Evolutionary conservation across 805 yeast genomes (phyloP), one percentile per base, ranked within the genome.

Genomic region (Lipomyces yamanashiensis): DNA sequence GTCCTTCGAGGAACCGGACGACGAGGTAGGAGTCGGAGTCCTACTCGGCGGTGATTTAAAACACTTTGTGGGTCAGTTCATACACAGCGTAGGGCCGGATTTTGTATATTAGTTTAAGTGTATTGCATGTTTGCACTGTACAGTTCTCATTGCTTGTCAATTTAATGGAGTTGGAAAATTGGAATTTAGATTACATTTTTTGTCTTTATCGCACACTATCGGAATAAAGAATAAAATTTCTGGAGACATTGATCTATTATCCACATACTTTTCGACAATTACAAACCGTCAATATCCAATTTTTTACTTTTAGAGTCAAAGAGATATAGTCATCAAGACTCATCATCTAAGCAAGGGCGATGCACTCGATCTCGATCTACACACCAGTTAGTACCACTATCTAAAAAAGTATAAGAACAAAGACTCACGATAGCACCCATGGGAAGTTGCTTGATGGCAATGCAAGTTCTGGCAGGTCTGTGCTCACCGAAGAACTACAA

Each of bases 401-500:
- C 43, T 7, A 33, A n/a, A 13, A 8, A 13, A 12, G 23, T 40
- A 56, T 43, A 43, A n/a, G 7, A 43, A n/a, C 2, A 2, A 2
- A 17, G 10, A 74, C 76, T 33, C 70, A 81, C 82, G 67, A 85
- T 89, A 66, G 86, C 90, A 66, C 91, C 91, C 77, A 95, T 84
- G 66, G 99, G 99, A 72, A 95, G 86, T 67, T 85, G 86, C 78
- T 87, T 87, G 67, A 92, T 98, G 51, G 98, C 98, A 72, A 95
- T 96, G 82, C 98, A 95, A 1, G 98, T 90, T 84, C 99, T 90
- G 45, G 98, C 98, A 50, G 99, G 98, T 77, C 88, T 88, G 80
- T 88, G 93, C 53, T 78, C 80, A 73, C 75, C 82, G 80, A 90
- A 90, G 79, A 89, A 87, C 77, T 87, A 82, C 12, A 58, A 76